phyloP scores from a whole-genome alignment of 2,329 filamentous ascomycete species.

The Zymoseptoria ardabiliae region DNA sequence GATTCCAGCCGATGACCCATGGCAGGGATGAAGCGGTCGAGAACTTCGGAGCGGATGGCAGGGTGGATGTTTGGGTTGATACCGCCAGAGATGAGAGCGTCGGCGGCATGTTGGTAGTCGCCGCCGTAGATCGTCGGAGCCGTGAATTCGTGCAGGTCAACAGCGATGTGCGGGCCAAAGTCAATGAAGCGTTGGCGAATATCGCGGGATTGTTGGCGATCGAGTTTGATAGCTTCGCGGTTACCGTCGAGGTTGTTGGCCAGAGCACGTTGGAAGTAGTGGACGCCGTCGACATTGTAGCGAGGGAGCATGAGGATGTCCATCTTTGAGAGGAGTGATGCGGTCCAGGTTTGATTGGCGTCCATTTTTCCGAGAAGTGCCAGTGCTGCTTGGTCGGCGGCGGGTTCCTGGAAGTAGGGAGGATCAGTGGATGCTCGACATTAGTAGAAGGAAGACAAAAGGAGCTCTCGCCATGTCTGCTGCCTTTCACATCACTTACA shows the following conservation, averaged over 20 bases:
- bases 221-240: slow-evolving; percentile 25
- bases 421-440: background rate
- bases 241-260: slow-evolving; percentile 20
- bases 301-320: slow-evolving; percentile 24
- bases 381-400: slow-evolving; percentile 31
- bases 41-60: slow-evolving; percentile 27
- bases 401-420: slow-evolving; percentile 23
- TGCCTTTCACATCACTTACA: background rate
- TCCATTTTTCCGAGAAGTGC: slow-evolving; percentile 32
- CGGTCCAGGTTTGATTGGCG: slow-evolving; percentile 27
- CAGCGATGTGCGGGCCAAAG: slow-evolving; percentile 27
- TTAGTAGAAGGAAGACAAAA: background rate
- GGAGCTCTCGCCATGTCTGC: background rate
- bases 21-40: slow-evolving; percentile 25
- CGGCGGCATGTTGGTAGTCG: slow-evolving; percentile 26
- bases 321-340: slow-evolving; percentile 26
- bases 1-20: slow-evolving; percentile 23
- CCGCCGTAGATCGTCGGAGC: slow-evolving; percentile 22
- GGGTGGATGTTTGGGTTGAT: slow-evolving; percentile 20
- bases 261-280: slow-evolving; percentile 20
- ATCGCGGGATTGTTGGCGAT: slow-evolving; percentile 24
- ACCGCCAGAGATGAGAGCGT: slow-evolving; percentile 23
- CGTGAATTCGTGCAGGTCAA: slow-evolving; percentile 32
- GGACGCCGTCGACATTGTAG: slow-evolving; percentile 15
- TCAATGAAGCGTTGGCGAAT: slow-evolving; percentile 27